Base-by-base conservation (phyloP, 495 filamentous ascomycete species). In the Penicillium psychrofluorescens region DNA sequence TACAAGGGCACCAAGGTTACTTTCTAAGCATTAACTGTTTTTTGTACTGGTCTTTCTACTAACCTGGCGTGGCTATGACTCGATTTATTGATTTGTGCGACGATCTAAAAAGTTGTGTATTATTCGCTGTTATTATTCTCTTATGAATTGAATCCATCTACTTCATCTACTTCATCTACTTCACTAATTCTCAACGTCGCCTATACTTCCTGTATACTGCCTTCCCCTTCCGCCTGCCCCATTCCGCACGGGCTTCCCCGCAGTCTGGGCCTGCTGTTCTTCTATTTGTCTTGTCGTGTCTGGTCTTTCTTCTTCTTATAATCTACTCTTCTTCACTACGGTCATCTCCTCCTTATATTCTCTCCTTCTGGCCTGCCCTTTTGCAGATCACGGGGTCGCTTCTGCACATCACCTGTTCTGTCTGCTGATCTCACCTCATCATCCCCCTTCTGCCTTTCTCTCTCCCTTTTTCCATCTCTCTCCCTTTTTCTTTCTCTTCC, bases 1-100 rank as follows among this genome's bases (percentile, higher is more conserved):
- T 96, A 90, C 77, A 76, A 87, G 71, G 92, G 92, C 57, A 84
- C 83, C 76, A 95, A 94, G 81, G 82, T 79, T 65, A 92, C 84
- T 51, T 96, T 98, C 63, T 87, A 85, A 77, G 46, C 29, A 16
- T 44, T 45, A 14, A 11, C 22, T 46, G n/a, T 34, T 45, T 47
- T 48, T 36, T 51, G 33, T 50, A 36, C 44, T 38, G 16, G 38
- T 49, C 39, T 42, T 49, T 30, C 45, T 45, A 53, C 40, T 53
- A 43, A 47, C 32, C 31, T 43, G 14, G 42, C 22, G 22, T 22
- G 22, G 4, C 22, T 22, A 22, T 22, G 22, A 22, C 22, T 22
- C 22, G 2, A 22, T 4, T 22, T 22, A 22, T 22, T 22, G 22
- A 22, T 22, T 22, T 22, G 22, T 22, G 22, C 4, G 22, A 22